Evolutionary conservation across 1,284 basidiomycete species (phyloP).

Genomic region (Mycena citricolor): DNA sequence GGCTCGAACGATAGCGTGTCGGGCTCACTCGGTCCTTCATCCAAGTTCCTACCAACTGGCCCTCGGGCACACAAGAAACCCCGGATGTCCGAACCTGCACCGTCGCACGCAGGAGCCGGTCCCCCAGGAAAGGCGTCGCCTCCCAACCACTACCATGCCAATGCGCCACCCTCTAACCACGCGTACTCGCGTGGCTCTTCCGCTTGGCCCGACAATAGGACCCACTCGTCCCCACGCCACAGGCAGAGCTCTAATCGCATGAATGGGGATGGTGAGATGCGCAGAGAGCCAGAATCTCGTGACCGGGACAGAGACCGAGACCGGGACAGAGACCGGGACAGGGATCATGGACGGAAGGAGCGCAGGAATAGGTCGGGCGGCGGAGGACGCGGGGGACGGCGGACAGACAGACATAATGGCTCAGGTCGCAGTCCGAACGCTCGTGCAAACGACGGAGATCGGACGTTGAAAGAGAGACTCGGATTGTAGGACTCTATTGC

Average conservation of each 20-base stretch:
- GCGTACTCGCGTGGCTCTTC: conserved; percentile 20
- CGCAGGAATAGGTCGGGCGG: conserved; percentile 34
- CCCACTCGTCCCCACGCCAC: conserved; percentile 38
- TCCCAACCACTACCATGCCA: too few species aligned
- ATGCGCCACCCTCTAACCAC: conserved; percentile 24
- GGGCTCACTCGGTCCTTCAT: conserved; percentile 29
- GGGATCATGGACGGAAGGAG: conserved; percentile 33
- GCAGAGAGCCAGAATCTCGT: conserved; percentile 4
- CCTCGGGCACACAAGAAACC: conserved; percentile 77
- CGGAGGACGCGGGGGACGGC: conserved; percentile 28
- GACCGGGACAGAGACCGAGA: conserved; percentile 17
- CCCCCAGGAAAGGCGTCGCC: conserved; percentile 34
- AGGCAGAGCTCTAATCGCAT: conserved; percentile 39
- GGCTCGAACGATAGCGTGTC: conserved; percentile 28
- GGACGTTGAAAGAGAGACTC: conserved; percentile 79
- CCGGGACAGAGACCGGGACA: conserved; percentile 39
- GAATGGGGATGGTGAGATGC: conserved; percentile 18
- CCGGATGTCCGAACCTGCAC: conserved; percentile 57
- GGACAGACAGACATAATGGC: conserved; percentile 28
- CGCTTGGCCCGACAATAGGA: conserved; percentile 28
- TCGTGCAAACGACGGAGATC: conserved; percentile 47
- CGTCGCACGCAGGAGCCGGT: conserved; percentile 31
- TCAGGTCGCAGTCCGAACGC: not conserved
- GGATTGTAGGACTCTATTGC: conserved; percentile 47
- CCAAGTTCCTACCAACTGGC: conserved; percentile 68